Evolutionary conservation across 345 rosid species (phyloP), one percentile per base, ranked within the genome.

Genomic region (Eucalyptus victrix): DNA sequence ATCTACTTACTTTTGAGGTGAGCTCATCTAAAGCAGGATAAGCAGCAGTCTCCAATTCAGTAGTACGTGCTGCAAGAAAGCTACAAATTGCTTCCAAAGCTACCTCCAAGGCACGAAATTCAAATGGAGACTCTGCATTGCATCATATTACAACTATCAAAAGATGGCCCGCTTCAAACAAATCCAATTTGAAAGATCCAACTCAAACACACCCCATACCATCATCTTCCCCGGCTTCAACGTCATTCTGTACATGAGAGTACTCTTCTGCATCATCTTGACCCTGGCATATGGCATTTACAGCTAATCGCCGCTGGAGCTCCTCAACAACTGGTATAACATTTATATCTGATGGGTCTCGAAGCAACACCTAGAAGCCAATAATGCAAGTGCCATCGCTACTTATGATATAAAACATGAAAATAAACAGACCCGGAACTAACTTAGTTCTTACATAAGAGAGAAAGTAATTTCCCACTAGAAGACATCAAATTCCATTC

Each of bases 1-100:
- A 88, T 89, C n/a, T n/a, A 88, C 67, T 88, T 54, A 95, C 99
- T 94, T 96, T 95, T 89, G 98, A 97, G 80, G 99, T 96, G 88
- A 98, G 99, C 92, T 95, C 99, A 90, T 98, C 99, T 88, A 98
- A 91, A 90, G 99, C 98, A 91, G 99, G 99, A 92, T 98, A 98
- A 88, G 99, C 99, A 89, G 94, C 96, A 89, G 96, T 90, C 94
- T 97, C 99, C 76, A 98, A 90, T 51, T 98, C 99, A 50, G 97
- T 95, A 2, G 99, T 94, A 19, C 99, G 97, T 56, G 98, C 98
- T 91, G 95, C 98, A 80, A 98, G 95, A 92, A 94, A 97, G 91
- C 98, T 98, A 89, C 99, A 98, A 12, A 97, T 96, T 86, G 99
- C 98, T 93, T 98, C 99, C 93, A 98, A 93, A 88, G 97, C 98